phyloP scores from a whole-genome alignment of 106 monocot genomes.

The Agapanthus africanus region DNA sequence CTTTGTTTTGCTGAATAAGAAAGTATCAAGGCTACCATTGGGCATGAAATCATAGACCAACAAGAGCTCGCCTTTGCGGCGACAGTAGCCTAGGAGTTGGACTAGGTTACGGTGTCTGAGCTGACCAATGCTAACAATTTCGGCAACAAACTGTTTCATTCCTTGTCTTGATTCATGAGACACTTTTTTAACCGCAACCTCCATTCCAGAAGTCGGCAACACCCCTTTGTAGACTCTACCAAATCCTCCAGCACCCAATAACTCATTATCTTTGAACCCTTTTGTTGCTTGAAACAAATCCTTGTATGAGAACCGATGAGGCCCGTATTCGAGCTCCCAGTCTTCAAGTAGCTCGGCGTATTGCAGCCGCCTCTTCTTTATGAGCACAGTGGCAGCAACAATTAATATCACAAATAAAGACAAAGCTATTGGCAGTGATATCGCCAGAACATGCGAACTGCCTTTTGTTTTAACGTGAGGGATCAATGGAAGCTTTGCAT shows the following conservation, averaged over 20 bases:
- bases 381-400: neutral
- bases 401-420: neutral
- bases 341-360: conserved; percentile 14
- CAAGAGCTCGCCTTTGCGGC: conserved; percentile 15
- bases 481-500: neutral
- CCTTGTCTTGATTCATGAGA: conserved; percentile 17
- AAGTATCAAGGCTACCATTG: conserved; percentile 13
- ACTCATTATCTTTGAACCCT: conserved; percentile 6
- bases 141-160: conserved; percentile 8
- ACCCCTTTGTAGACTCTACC: conserved; percentile 16
- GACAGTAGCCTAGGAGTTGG: conserved; percentile 14
- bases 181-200: conserved; percentile 11
- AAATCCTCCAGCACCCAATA: conserved; percentile 11
- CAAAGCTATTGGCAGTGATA: conserved; percentile 5
- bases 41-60: conserved; percentile 15
- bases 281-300: conserved; percentile 10
- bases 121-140: conserved; percentile 16
- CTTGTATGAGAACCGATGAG: conserved; percentile 18
- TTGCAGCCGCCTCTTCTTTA: neutral
- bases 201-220: neutral
- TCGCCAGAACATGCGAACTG: neutral
- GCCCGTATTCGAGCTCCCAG: conserved; percentile 12
- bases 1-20: neutral
- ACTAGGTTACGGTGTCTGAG: conserved; percentile 16
- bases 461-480: neutral